Evolutionary conservation across 257 asterid genomes (phyloP).

Genomic region (Craterostigma plantagineum): DNA sequence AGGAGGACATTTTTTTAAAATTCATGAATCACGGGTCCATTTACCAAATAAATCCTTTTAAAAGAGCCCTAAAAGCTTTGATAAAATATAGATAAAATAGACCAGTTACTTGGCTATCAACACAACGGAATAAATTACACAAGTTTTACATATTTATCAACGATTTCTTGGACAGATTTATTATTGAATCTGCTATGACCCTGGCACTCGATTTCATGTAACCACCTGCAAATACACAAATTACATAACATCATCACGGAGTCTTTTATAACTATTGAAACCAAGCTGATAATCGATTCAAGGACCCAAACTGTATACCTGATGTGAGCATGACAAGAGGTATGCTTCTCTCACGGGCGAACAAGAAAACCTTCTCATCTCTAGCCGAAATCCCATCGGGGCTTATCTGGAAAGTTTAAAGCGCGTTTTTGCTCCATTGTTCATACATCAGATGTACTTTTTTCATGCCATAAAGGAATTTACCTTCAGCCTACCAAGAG

Average conservation of each 20-base stretch:
- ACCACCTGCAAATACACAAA: conserved; percentile 37
- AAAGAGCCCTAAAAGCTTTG: too few species aligned
- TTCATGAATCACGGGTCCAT: too few species aligned
- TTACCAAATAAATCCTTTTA: too few species aligned
- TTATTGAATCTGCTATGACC: conserved; percentile 77
- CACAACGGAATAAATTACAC: too few species aligned
- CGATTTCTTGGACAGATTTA: conserved; percentile 47
- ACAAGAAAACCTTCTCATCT: conserved; percentile 71
- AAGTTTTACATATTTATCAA: conserved; percentile 28
- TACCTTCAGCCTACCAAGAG: conserved; percentile 80
- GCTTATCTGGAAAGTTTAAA: conserved; percentile 38
- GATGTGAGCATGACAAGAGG: conserved; percentile 94
- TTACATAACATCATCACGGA: not conserved
- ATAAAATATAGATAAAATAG: too few species aligned
- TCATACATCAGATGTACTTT: not conserved
- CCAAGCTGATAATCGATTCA: too few species aligned
- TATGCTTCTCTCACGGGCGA: conserved; percentile 45
- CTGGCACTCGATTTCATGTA: conserved; percentile 89
- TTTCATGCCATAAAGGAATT: not conserved
- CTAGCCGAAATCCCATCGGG: conserved; percentile 65
- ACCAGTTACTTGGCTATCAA: too few species aligned
- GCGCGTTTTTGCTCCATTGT: not conserved
- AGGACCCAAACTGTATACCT: conserved; percentile 15
- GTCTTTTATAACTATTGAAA: not conserved
- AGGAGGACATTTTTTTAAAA: too few species aligned